phyloP scores from a whole-genome alignment of 192 early-diverging fungal genomes.

The Coemansia sp. region DNA sequence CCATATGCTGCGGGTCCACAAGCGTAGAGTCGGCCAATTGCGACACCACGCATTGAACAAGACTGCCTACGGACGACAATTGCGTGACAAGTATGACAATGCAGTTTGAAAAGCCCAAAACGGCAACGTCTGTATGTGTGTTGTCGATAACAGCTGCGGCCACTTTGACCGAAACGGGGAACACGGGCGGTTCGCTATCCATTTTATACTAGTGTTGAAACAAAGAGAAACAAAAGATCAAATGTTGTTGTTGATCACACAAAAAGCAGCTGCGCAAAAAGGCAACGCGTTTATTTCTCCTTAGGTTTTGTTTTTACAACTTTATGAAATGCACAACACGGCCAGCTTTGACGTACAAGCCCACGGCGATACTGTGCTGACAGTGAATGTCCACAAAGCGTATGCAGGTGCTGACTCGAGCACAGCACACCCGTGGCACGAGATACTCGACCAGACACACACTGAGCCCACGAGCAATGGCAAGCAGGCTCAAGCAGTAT shows the following conservation, averaged over 20 bases:
- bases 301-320: not conserved
- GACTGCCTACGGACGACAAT: constrained; percentile 36
- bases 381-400: not conserved
- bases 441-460: not conserved
- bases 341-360: not conserved
- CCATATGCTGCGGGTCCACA: constrained; percentile 3
- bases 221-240: not conserved
- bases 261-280: constrained; percentile 1
- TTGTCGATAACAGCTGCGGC: constrained; percentile 27
- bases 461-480: not conserved
- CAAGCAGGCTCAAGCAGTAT: not conserved
- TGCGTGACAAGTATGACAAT: constrained; percentile 45
- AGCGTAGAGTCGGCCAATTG: not conserved
- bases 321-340: not conserved
- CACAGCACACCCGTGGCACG: constrained; percentile 9
- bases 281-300: not conserved
- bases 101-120: constrained; percentile 45
- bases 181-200: constrained; percentile 13
- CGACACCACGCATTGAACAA: constrained; percentile 17
- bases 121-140: constrained; percentile 45
- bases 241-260: not conserved
- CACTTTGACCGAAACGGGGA: constrained; percentile 28
- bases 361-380: not conserved
- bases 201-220: not conserved
- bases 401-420: not conserved